A percentile compares a stretch with the other conserved stretches of the same genome.
phyloP scores from a whole-genome alignment of 768 basidiomycete species.

The Suillus alpinus region DNA sequence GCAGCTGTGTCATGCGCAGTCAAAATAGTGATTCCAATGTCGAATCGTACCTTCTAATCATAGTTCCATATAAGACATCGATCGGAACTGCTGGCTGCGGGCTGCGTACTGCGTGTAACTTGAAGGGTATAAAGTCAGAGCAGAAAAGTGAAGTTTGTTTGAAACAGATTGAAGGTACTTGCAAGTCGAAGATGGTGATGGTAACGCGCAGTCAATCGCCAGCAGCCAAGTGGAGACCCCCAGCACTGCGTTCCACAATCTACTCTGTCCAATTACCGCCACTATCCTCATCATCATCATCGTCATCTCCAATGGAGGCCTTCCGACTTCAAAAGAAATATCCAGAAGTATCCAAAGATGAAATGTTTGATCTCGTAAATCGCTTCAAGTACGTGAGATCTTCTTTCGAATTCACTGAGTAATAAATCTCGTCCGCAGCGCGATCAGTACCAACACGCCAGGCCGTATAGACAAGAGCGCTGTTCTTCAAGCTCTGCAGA shows the following conservation, averaged over 20 bases:
- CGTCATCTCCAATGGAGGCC: constrained; percentile 61
- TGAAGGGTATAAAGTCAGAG: background rate
- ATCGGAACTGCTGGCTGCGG: background rate
- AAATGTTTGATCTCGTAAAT: constrained; percentile 92
- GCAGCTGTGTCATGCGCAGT: constrained; percentile 2
- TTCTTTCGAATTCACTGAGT: background rate
- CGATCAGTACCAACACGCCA: constrained; percentile 73
- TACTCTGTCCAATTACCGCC: constrained; percentile 11
- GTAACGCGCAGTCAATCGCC: constrained; percentile 10
- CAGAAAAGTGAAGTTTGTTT: background rate
- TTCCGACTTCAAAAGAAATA: constrained; percentile 89
- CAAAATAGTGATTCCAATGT: background rate
- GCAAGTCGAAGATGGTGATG: constrained; percentile 3
- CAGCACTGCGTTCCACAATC: constrained; percentile 7
- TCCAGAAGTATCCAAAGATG: constrained; percentile 87
- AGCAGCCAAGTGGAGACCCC: constrained; percentile 12
- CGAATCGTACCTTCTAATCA: background rate
- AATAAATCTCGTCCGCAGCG: constrained; percentile 37
- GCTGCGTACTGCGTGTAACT: background rate
- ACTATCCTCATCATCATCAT: constrained; percentile 7
- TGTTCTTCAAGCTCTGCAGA: constrained; percentile 75
- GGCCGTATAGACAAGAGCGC: constrained; percentile 81
- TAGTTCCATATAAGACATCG: background rate
- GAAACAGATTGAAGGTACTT: background rate
- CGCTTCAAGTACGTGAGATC: constrained; percentile 82